Base-by-base conservation (phyloP, 2,329 filamentous ascomycete species). In the Fusarium circinatum region DNA sequence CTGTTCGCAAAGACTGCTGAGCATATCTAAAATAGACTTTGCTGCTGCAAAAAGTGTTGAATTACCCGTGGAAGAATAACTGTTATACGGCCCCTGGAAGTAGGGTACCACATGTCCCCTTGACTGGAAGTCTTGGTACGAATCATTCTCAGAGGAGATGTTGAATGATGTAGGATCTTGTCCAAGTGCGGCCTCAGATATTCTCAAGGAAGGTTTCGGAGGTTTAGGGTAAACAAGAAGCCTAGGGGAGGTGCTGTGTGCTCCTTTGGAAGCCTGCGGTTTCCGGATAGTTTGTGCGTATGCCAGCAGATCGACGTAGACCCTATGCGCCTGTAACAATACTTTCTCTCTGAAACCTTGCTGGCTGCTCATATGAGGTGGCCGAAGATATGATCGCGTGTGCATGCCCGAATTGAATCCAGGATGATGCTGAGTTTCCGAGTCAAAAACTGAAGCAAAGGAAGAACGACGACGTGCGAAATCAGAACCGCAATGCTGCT, bases 1-100 rank as follows among this genome's bases (percentile, higher is more conserved):
- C 80, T 96, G 92, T 77, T 93, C 90, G 79, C 94, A 97, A 12
- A 97, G 84, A 72, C 87, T 89, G 22, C 90, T 91, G 26, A 98
- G 86, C 77, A 94, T 89, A 42, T 93, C 89, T 26, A 97, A 83
- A 6, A 93, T 93, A 12, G 88, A 85, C 52, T 86, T 88, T 14
- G 94, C 94, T 72, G 89, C 62, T 12, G 86, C 81, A 28, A 88
- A 79, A 8, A 87, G 85, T 2, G 86, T 85, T 17, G 65, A 52
- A 34, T 75, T 75, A 30, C 63, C 67, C n/a, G 64, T 58, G 24
- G 75, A 60, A 28, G 66, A 52, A 20, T 68, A 71, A 49, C 55
- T 66, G 39, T 60, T 70, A 36, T 73, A 73, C 22, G 68, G 51
- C 32, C 59, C 67, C n/a, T 64, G 56, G n/a, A 71, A 61, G 45